Evolutionary conservation across 345 rosid genomes (phyloP).

Genomic region (Eucalyptus urophylla): DNA sequence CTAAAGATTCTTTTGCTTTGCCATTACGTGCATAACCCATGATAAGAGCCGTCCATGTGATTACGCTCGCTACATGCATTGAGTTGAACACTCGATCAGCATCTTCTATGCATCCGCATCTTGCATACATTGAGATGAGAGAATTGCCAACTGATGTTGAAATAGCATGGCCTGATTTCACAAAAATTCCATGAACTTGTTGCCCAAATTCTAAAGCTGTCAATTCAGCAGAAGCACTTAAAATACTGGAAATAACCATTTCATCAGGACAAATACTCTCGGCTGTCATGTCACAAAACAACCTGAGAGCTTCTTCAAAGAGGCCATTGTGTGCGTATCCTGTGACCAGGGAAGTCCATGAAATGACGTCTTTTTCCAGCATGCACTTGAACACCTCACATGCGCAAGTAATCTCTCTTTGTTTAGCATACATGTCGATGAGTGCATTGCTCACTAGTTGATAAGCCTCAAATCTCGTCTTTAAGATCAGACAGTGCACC

Average conservation of each 20-base stretch:
- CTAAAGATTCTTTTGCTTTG: slow-evolving; percentile 55
- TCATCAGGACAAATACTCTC: slow-evolving; percentile 49
- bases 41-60: slow-evolving; percentile 84
- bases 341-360: slow-evolving; percentile 91
- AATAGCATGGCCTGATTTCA: slow-evolving; percentile 46
- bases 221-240: slow-evolving; percentile 71
- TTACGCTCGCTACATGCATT: slow-evolving; percentile 46
- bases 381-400: slow-evolving; percentile 46
- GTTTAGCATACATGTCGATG: slow-evolving; percentile 83
- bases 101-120: slow-evolving; percentile 63
- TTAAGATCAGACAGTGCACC: slow-evolving; percentile 61
- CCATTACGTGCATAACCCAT: slow-evolving; percentile 89
- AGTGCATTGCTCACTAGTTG: slow-evolving; percentile 74
- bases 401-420: slow-evolving; percentile 41
- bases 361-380: slow-evolving; percentile 58
- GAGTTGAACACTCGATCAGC: slow-evolving; percentile 46
- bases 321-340: slow-evolving; percentile 53
- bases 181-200: slow-evolving; percentile 57
- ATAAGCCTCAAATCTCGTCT: slow-evolving; percentile 56
- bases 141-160: slow-evolving; percentile 66
- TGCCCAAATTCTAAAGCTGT: slow-evolving; percentile 67
- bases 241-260: slow-evolving; percentile 45
- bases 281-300: slow-evolving; percentile 52
- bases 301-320: slow-evolving; percentile 51
- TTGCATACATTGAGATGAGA: slow-evolving; percentile 75